These are phyloP conservation scores for Ophiocordyceps camponoti-leonardi DNA, from an alignment of 2,329 filamentous ascomycete species.

Conservation along the genomic window DNA sequence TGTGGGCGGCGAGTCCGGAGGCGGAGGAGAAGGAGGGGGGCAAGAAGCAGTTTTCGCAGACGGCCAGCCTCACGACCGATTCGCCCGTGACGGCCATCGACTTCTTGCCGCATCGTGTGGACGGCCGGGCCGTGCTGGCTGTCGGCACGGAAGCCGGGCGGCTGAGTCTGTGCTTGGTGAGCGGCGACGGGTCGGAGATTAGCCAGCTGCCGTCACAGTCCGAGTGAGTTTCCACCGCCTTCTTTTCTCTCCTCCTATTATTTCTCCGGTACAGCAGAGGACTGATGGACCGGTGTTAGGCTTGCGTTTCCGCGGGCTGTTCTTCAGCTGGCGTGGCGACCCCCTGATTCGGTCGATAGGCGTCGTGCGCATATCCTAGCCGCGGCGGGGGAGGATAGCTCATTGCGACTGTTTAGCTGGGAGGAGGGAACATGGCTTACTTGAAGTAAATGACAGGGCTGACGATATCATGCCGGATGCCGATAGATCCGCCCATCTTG, in stretches of 20 bases:
- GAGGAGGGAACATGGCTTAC: conserved; percentile 3
- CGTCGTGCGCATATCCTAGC: conserved; percentile 23
- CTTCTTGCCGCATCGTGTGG: conserved; percentile 28
- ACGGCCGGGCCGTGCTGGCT: conserved; percentile 25
- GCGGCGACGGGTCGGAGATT: conserved; percentile 19
- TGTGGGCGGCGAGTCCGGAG: conserved; percentile 35
- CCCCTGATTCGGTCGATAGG: conserved; percentile 15
- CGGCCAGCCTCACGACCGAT: conserved; percentile 33
- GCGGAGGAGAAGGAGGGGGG: conserved; percentile 8
- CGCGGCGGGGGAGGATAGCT: conserved; percentile 43
- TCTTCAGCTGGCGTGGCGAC: conserved; percentile 54
- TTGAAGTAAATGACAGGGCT: no score
- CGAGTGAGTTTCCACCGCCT: conserved; percentile 17
- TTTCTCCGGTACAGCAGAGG: not conserved
- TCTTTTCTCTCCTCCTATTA: no score
- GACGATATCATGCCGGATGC: no score
- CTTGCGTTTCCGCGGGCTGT: conserved; percentile 41
- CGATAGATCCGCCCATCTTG: no score
- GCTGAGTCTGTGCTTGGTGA: conserved; percentile 25
- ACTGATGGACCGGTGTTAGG: conserved; percentile 8
- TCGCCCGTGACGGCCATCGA: conserved; percentile 56
- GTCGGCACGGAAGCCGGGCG: conserved; percentile 39
- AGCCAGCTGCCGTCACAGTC: conserved; percentile 16
- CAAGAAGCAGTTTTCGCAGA: conserved; percentile 30
- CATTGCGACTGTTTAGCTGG: conserved; percentile 38